A percentile compares a stretch with the other conserved stretches of the same genome.
phyloP scores from a whole-genome alignment of 1,284 basidiomycete species.

The Irpex lacteus region DNA sequence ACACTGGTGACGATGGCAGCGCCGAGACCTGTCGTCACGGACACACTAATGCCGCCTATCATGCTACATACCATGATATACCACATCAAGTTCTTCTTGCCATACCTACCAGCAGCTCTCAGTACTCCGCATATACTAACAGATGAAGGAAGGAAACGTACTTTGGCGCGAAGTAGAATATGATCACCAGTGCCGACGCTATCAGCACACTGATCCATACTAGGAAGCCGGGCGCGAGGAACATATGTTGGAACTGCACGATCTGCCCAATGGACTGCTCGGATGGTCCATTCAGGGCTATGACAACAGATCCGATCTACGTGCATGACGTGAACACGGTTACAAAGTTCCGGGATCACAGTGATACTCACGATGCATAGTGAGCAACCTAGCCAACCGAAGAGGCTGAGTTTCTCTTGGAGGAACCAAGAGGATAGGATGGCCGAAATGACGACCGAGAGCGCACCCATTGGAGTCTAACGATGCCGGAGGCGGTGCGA shows the following conservation, averaged over 20 bases:
- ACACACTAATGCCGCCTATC: slow-evolving; percentile 96
- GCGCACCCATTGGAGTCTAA: slow-evolving; percentile 92
- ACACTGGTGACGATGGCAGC: slow-evolving; percentile 87
- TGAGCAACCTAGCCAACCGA: slow-evolving; percentile 91
- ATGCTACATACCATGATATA: slow-evolving; percentile 94
- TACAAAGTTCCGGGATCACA: neutral
- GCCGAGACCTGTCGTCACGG: slow-evolving; percentile 93
- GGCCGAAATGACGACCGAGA: slow-evolving; percentile 95
- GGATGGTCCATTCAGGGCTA: slow-evolving; percentile 81
- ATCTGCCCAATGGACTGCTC: slow-evolving; percentile 84
- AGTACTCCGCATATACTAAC: neutral
- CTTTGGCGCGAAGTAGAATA: slow-evolving; percentile 81
- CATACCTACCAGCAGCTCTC: slow-evolving; percentile 51
- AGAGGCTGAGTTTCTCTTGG: slow-evolving; percentile 88
- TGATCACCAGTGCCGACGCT: slow-evolving; percentile 57
- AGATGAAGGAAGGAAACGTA: slow-evolving; percentile 27
- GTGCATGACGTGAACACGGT: neutral
- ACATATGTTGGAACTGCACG: slow-evolving; percentile 75
- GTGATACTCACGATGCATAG: slow-evolving; percentile 71
- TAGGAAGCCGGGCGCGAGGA: slow-evolving; percentile 87
- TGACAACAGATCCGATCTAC: slow-evolving; percentile 84
- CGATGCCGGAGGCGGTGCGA: neutral
- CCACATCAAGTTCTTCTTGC: slow-evolving; percentile 93
- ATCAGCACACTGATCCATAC: slow-evolving; percentile 72
- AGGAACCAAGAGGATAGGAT: slow-evolving; percentile 92